Percentiles rank a stretch among this genome's conserved stretches.
phyloP scores from a whole-genome alignment of 2,329 filamentous ascomycete species.

The Fusarium fujikuroi region DNA sequence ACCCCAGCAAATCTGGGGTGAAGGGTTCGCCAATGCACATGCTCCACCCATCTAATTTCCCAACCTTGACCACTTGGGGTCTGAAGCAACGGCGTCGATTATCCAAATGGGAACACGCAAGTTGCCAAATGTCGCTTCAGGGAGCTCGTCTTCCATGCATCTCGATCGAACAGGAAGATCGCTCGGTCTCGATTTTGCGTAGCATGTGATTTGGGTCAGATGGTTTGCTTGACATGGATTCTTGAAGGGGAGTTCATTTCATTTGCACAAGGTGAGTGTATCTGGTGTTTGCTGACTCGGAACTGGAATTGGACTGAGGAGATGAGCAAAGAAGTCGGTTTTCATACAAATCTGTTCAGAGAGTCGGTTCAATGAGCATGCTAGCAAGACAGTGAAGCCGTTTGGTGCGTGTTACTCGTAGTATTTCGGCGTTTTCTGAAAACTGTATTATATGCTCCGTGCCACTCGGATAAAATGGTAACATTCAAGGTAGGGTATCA shows the following conservation, averaged over 20 bases:
- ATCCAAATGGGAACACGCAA: conserved; percentile 5
- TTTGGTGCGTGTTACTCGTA: background rate
- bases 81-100: conserved; percentile 9
- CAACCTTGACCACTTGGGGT: conserved; percentile 6
- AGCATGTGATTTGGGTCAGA: background rate
- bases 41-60: conserved; percentile 38
- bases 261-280: background rate
- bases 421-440: background rate
- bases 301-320: background rate
- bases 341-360: background rate
- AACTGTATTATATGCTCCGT: background rate
- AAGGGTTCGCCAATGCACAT: conserved; percentile 2
- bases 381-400: background rate
- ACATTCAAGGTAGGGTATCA: background rate
- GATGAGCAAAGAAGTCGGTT: background rate
- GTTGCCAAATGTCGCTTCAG: conserved; percentile 24
- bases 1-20: conserved; percentile 37
- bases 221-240: conserved; percentile 3
- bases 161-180: conserved; percentile 1
- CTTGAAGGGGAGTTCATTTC: background rate
- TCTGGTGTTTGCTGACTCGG: background rate
- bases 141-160: background rate
- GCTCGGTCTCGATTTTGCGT: background rate
- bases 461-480: background rate
- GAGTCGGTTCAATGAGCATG: too few species aligned